Evolutionary conservation across 257 asterid species (phyloP).

Genomic region (Parsonsia alboflavescens): DNA sequence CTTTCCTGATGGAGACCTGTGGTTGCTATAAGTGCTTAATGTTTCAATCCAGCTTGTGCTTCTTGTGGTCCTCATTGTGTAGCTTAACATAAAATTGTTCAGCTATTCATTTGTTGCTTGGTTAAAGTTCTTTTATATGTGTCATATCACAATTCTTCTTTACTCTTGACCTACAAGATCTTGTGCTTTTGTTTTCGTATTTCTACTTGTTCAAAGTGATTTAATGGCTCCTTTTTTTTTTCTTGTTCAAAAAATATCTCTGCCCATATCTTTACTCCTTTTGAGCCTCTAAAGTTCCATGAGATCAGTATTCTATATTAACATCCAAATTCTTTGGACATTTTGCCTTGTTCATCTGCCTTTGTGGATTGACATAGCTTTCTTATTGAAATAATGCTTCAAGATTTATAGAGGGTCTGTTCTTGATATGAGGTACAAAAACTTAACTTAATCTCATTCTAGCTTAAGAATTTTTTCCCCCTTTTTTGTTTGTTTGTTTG

Average conservation of each 20-base stretch:
- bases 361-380: not conserved
- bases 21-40: not conserved
- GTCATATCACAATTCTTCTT: not conserved
- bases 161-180: not conserved
- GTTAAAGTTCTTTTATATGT: not conserved
- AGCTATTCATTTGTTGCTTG: not conserved
- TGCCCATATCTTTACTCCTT: not conserved
- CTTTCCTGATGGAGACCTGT: not conserved
- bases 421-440: not conserved
- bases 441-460: not conserved
- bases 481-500: too few relatives aligned
- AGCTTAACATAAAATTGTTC: not conserved
- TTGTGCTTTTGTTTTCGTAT: not conserved
- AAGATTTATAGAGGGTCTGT: not conserved
- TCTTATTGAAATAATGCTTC: not conserved
- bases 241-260: too few relatives aligned
- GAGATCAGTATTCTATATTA: not conserved
- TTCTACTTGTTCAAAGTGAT: not conserved
- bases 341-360: not conserved
- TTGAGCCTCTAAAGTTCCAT: not conserved
- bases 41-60: not conserved
- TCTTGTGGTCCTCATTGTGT: not conserved
- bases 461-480: not conserved
- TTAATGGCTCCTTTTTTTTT: not conserved
- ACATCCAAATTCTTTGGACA: not conserved